These are phyloP conservation scores for Circinella umbellata DNA, from an alignment of 371 early-diverging fungal species.

Conservation along the genomic window DNA sequence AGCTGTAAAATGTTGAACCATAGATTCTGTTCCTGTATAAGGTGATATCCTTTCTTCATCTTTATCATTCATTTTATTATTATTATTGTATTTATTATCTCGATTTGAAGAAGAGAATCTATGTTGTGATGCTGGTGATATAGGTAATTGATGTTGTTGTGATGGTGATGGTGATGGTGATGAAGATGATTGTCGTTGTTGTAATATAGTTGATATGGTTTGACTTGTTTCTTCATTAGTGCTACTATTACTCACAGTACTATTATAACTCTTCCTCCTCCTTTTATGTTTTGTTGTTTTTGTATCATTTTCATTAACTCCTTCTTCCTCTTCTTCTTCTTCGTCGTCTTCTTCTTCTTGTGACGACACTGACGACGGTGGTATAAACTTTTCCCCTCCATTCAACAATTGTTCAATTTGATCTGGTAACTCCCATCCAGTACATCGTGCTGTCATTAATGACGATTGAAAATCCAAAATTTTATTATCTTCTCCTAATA, in stretches of 20 bases:
- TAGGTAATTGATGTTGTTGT: not conserved
- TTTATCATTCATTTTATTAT: not conserved
- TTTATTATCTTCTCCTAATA: conserved; percentile 14
- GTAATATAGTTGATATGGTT: no score
- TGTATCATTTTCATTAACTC: not conserved
- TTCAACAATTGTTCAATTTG: conserved; percentile 13
- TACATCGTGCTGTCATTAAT: conserved; percentile 13
- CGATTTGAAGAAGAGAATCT: not conserved
- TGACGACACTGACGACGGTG: not conserved
- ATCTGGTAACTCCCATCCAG: conserved; percentile 16
- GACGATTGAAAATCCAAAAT: conserved; percentile 21
- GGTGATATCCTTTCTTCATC: conserved; percentile 5
- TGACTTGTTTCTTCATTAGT: not conserved
- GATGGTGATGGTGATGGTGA: not conserved
- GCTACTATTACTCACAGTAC: no score
- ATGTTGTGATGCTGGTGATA: not conserved
- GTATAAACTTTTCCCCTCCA: conserved; percentile 5
- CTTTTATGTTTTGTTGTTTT: not conserved
- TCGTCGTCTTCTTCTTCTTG: not conserved
- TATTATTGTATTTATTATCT: not conserved
- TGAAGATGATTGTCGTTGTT: not conserved
- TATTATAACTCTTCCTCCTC: not conserved
- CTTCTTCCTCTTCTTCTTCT: not conserved
- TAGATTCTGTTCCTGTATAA: conserved; percentile 22
- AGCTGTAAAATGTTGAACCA: conserved; percentile 20